A percentile compares a stretch with the other conserved stretches of the same genome.
Evolutionary conservation across 345 rosid species (phyloP).

Genomic region (Viola odorata): DNA sequence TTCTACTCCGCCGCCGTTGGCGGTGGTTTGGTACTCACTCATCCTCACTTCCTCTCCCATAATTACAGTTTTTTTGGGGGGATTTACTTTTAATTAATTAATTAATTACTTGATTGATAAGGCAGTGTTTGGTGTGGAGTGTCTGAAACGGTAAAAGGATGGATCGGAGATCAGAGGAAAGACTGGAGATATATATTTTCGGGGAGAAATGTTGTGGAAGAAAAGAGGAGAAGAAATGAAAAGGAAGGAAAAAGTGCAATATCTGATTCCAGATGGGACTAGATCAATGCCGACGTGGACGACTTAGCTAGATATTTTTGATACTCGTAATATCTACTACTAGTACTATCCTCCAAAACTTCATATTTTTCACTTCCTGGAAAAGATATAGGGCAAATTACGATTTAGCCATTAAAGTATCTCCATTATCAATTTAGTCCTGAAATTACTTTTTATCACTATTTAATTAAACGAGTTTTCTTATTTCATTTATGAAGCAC

Average conservation of each 20-base stretch:
- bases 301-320: slow-evolving; percentile 62
- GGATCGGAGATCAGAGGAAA: slow-evolving; percentile 16
- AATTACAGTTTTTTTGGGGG: background rate
- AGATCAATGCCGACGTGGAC: slow-evolving; percentile 66
- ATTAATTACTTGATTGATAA: background rate
- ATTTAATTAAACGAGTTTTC: background rate
- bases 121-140: background rate
- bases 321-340: slow-evolving; percentile 51
- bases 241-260: background rate
- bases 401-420: no score
- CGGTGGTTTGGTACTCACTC: slow-evolving; percentile 27
- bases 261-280: slow-evolving; percentile 55
- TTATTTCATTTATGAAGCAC: slow-evolving; percentile 9
- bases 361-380: slow-evolving; percentile 9
- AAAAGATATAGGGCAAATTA: background rate
- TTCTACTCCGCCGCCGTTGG: slow-evolving; percentile 13
- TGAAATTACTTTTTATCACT: background rate
- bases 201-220: slow-evolving; percentile 18
- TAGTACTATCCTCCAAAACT: background rate
- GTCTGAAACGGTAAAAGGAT: background rate
- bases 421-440: no score
- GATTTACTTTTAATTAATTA: background rate
- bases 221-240: background rate
- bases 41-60: slow-evolving; percentile 47
- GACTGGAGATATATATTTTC: slow-evolving; percentile 19